phyloP scores from a whole-genome alignment of 169 alveolate genomes.

The Cryptosporidium ryanae region DNA sequence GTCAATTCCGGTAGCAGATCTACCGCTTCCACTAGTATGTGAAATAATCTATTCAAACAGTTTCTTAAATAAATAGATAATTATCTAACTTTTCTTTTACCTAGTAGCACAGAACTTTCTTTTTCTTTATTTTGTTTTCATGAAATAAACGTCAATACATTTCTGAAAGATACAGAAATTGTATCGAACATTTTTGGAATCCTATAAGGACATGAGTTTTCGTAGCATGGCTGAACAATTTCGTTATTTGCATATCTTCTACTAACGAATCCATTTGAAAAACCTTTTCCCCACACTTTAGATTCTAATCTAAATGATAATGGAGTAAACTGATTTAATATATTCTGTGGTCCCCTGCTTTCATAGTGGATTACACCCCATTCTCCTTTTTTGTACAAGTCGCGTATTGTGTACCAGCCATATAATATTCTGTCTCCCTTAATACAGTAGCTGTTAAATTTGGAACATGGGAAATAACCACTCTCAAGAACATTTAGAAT shows the following conservation, averaged over 20 bases:
- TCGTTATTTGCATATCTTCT: constrained; percentile 57
- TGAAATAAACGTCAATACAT: constrained; percentile 34
- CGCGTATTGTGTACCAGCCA: constrained; percentile 70
- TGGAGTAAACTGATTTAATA: constrained; percentile 48
- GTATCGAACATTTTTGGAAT: constrained; percentile 69
- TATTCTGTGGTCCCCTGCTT: constrained; percentile 73
- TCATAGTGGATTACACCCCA: constrained; percentile 68
- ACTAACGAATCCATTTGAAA: constrained; percentile 62
- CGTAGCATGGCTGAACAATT: constrained; percentile 61
- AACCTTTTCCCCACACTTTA: constrained; percentile 66
- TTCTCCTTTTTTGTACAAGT: constrained; percentile 45
- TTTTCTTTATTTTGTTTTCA: not conserved
- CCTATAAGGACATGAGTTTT: constrained; percentile 67
- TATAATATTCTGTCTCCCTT: constrained; percentile 58
- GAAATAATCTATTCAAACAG: constrained; percentile 46
- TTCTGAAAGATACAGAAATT: constrained; percentile 60
- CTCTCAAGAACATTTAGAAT: constrained; percentile 40
- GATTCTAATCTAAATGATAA: constrained; percentile 44
- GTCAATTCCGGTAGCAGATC: constrained; percentile 56
- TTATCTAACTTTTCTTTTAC: constrained; percentile 4
- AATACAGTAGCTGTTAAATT: constrained; percentile 21
- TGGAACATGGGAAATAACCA: constrained; percentile 59
- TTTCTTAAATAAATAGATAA: not conserved
- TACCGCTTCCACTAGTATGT: constrained; percentile 72
- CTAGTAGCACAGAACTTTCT: not conserved